Evolutionary conservation across 1,284 basidiomycete genomes (phyloP).

Genomic region (Meripilus lineatus): DNA sequence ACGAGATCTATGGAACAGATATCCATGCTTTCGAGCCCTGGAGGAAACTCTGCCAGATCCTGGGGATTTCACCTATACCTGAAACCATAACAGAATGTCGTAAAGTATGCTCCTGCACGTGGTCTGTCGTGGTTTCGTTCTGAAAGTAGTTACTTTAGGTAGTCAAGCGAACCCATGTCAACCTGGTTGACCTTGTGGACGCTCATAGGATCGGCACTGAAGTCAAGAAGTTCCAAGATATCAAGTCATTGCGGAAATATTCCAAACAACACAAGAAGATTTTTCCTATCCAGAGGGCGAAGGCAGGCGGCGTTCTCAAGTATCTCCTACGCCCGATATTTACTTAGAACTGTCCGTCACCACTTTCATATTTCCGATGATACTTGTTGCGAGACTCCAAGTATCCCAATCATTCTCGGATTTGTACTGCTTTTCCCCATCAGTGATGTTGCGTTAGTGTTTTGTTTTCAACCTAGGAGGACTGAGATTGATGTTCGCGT

Average conservation of each 20-base stretch:
- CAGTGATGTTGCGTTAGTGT: no score
- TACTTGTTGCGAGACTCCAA: no score
- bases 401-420: no score
- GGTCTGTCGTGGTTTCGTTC: neutral
- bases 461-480: no score
- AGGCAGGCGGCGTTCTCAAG: conserved; percentile 12
- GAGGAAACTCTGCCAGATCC: conserved; percentile 25
- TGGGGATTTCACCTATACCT: conserved; percentile 15
- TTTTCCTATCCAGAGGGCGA: conserved; percentile 16
- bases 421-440: no score
- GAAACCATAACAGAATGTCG: conserved; percentile 10
- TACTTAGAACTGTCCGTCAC: no score
- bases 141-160: conserved; percentile 16
- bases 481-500: no score
- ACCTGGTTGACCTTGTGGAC: conserved; percentile 20
- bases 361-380: no score
- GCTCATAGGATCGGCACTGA: neutral
- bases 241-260: conserved; percentile 12
- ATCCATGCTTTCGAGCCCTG: conserved; percentile 25
- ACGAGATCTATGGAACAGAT: conserved; percentile 29
- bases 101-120: conserved; percentile 8
- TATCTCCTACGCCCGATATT: conserved; percentile 4
- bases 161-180: conserved; percentile 16
- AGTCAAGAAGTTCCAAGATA: conserved; percentile 6
- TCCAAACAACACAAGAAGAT: conserved; percentile 12